Conservation (phyloP, 768 basidiomycete species). For the Serendipita indica region DNA sequence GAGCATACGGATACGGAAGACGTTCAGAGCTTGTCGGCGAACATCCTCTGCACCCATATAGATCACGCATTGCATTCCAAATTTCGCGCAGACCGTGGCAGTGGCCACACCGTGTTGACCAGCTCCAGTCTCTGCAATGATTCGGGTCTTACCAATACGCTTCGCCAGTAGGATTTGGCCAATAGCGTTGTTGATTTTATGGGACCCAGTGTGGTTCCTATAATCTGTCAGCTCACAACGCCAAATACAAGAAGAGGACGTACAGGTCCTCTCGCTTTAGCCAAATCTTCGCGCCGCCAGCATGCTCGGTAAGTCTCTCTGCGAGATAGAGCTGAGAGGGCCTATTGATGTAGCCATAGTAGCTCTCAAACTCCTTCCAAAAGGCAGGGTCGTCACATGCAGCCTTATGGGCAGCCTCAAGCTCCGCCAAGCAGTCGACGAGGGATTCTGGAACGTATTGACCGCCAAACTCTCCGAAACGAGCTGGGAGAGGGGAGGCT, state of each 20-base stretch:
- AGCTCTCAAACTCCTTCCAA: slow-evolving; percentile 77
- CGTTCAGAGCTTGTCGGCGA: slow-evolving; percentile 87
- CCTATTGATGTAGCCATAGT: slow-evolving; percentile 89
- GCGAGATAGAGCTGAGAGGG: slow-evolving; percentile 87
- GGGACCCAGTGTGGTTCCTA: slow-evolving; percentile 95
- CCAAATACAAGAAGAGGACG: slow-evolving; percentile 19
- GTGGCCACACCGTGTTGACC: slow-evolving; percentile 99
- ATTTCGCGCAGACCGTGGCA: slow-evolving; percentile 93
- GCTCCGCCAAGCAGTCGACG: slow-evolving; percentile 81
- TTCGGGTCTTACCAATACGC: slow-evolving; percentile 86
- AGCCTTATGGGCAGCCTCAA: slow-evolving; percentile 74
- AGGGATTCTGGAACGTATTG: slow-evolving; percentile 95
- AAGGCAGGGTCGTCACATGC: slow-evolving; percentile 83
- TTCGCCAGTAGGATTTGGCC: slow-evolving; percentile 95
- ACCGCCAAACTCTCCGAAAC: slow-evolving; percentile 93
- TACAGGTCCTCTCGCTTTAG: slow-evolving; percentile 89
- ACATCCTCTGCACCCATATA: slow-evolving; percentile 99
- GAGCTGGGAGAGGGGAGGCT: slow-evolving; percentile 44
- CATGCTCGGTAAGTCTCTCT: slow-evolving; percentile 75
- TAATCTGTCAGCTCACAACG: slow-evolving; percentile 1
- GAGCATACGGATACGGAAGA: slow-evolving; percentile 95
- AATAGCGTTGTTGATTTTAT: slow-evolving; percentile 98
- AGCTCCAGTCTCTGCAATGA: slow-evolving; percentile 97
- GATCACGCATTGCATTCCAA: slow-evolving; percentile 85
- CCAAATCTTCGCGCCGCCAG: slow-evolving; percentile 93